phyloP scores from a whole-genome alignment of 179 eudicot species.

The Beta corolliflora region DNA sequence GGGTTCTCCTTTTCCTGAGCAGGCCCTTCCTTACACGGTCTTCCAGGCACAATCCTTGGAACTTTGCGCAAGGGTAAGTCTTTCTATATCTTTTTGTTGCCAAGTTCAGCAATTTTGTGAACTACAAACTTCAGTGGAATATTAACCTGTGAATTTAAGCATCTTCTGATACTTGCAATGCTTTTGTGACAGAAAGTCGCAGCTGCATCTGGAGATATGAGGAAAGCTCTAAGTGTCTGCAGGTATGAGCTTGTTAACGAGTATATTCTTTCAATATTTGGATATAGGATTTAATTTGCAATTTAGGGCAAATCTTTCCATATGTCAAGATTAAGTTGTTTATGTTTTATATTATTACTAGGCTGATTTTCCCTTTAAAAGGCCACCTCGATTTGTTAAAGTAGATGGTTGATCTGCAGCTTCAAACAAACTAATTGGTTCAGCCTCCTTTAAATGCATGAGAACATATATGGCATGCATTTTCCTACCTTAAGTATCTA shows the following conservation, averaged over 20 bases:
- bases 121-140: neutral
- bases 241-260: slow-evolving; percentile 46
- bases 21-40: slow-evolving; percentile 67
- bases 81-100: neutral
- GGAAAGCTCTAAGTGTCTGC: slow-evolving; percentile 90
- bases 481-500: neutral
- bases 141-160: neutral
- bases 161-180: slow-evolving; percentile 18
- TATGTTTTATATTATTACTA: neutral
- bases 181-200: slow-evolving; percentile 81
- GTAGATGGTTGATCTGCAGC: neutral
- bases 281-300: neutral
- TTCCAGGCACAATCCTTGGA: slow-evolving; percentile 93
- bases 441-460: neutral
- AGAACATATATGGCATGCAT: neutral
- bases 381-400: neutral
- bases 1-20: slow-evolving; percentile 19
- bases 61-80: slow-evolving; percentile 93
- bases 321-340: neutral
- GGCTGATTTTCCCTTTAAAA: neutral
- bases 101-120: neutral
- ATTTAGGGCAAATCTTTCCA: neutral
- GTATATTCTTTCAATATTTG: neutral
- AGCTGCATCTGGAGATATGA: slow-evolving; percentile 96
- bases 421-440: neutral